phyloP scores from a whole-genome alignment of 106 monocot genomes.

The Acorus calamus region DNA sequence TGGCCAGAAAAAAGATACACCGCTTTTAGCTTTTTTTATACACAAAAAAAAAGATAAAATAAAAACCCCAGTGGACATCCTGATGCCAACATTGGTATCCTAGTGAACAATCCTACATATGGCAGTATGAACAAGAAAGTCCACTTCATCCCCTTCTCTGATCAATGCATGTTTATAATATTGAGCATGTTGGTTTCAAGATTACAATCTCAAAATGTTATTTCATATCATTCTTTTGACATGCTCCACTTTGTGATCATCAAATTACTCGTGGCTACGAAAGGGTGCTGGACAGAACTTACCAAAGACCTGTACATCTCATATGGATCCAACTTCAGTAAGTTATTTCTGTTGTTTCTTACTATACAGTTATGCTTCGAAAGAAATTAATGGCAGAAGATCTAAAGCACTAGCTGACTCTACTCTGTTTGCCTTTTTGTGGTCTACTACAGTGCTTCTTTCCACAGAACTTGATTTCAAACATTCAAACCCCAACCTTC shows the following conservation, averaged over 20 bases:
- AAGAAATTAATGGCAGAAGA: constrained; percentile 1
- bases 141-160: too few species aligned
- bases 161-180: too few species aligned
- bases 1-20: too few species aligned
- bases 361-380: neutral
- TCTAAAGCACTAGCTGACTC: neutral
- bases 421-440: neutral
- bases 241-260: too few species aligned
- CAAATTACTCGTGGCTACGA: too few species aligned
- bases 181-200: constrained; percentile 1
- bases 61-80: too few species aligned
- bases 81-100: too few species aligned
- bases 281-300: constrained; percentile 59
- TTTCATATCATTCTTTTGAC: neutral
- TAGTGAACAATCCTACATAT: too few species aligned
- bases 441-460: constrained; percentile 81
- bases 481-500: constrained; percentile 72
- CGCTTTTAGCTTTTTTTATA: too few species aligned
- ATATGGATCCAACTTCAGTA: constrained; percentile 70
- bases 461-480: constrained; percentile 63
- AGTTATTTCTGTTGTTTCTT: constrained; percentile 1
- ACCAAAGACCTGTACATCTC: constrained; percentile 62
- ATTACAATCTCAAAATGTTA: too few species aligned
- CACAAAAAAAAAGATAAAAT: too few species aligned
- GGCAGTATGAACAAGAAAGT: too few species aligned